Evolutionary conservation across 164 flowering plant genomes (phyloP), one percentile per base, ranked within the genome.

Genomic region (Umbilicus rupestris): DNA sequence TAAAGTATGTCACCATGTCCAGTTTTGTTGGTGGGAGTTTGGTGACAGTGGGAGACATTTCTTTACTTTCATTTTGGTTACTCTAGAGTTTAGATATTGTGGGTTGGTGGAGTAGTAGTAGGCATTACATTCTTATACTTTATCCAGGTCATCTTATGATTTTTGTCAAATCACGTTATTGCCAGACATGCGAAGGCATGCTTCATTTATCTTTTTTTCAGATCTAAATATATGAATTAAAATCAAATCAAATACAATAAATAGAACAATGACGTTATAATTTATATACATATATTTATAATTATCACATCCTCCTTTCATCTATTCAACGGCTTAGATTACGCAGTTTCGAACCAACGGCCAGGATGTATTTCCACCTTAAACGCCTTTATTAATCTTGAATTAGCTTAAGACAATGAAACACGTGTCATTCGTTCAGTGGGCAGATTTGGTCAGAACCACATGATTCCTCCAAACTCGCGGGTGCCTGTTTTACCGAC

Each of bases 381-480:
- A n/a, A n/a, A n/a, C n/a, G n/a, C n/a, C n/a, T n/a, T n/a, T n/a
- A n/a, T n/a, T n/a, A 41, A 41, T 9, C 10, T 41, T 49, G 3
- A 7, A 11, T 10, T 14, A 24, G 24, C 7, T n/a, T 47, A 0
- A 50, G 24, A 50, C 0, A 22, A 9, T 26, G 37, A 35, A 3
- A 16, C 58, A 52, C 58, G 58, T 52, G 58, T 52, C 58, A 52
- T 52, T 52, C 1, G 3, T 7, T 11, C 15, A 52, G 58, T 52
- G 58, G 29, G 0, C 58, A 52, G 58, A 52, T 52, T 15, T 10
- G 58, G 17, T 62, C 52, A 47, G 19, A 19, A 47, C 52, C 52
- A 47, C 52, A 47, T 22, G 58, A 52, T 52, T 52, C 58, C 58
- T 9, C 29, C 58, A 24, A 52, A 52, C 58, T 52, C 52, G 52